A percentile compares a stretch with the other conserved stretches of the same genome.
phyloP scores from a whole-genome alignment of 768 basidiomycete genomes.

The Panellus pusillus region DNA sequence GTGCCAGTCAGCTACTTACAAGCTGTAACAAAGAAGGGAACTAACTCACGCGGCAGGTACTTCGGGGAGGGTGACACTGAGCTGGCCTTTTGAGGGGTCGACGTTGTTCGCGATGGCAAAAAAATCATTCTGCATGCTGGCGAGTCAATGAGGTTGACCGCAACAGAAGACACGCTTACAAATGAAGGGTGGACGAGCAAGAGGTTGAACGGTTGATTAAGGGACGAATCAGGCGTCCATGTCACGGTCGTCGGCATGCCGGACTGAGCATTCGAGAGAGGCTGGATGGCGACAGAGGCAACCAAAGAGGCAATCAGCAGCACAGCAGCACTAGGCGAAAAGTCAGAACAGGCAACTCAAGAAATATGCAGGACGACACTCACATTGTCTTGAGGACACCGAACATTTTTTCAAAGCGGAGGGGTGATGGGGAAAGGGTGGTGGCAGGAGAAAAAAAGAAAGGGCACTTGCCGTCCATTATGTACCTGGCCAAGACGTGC shows the following conservation, averaged over 20 bases:
- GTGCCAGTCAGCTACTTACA: too few relatives aligned
- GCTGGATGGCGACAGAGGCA: not conserved
- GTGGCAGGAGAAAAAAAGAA: not conserved
- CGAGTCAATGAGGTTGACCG: not conserved
- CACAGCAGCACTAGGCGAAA: not conserved
- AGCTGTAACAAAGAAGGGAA: too few relatives aligned
- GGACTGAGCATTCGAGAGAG: not conserved
- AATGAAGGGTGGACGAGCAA: constrained; percentile 4
- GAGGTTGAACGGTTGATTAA: not conserved
- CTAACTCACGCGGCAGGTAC: not conserved
- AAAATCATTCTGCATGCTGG: not conserved
- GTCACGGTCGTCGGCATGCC: not conserved
- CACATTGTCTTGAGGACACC: not conserved
- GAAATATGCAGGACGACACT: not conserved
- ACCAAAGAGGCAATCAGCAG: not conserved
- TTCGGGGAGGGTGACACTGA: constrained; percentile 2
- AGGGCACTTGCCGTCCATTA: constrained; percentile 1
- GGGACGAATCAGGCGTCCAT: not conserved
- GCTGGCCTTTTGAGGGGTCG: not conserved
- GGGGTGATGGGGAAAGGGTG: not conserved
- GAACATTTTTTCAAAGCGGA: constrained; percentile 1
- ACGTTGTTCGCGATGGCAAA: constrained; percentile 20
- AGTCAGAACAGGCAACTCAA: not conserved
- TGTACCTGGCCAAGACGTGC: not conserved
- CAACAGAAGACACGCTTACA: not conserved